These are phyloP conservation scores for Boletus nobilissimus DNA, from an alignment of 1,284 basidiomycete genomes.

Conservation along the genomic window DNA sequence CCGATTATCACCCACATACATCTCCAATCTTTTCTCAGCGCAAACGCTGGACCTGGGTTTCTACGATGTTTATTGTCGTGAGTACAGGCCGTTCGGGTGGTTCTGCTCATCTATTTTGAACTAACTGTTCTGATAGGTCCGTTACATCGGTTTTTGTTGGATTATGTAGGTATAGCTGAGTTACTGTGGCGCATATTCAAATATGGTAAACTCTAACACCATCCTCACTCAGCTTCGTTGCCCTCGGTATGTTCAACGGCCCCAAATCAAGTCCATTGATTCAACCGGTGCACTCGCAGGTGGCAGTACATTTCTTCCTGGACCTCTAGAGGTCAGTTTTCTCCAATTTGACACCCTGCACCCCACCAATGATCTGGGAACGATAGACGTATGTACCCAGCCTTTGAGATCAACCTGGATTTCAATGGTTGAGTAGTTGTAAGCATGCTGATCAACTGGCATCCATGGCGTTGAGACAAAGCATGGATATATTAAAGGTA, in stretches of 20 bases:
- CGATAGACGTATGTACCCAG: slow-evolving; percentile 11
- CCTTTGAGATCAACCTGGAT: too few relatives aligned
- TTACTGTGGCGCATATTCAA: too few relatives aligned
- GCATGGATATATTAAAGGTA: not conserved
- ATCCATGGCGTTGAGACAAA: not conserved
- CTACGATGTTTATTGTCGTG: slow-evolving; percentile 6
- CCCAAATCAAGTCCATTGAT: not conserved
- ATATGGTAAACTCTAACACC: too few relatives aligned
- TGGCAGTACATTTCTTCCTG: not conserved
- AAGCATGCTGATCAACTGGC: not conserved
- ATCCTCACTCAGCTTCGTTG: too few relatives aligned
- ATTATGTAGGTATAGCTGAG: not conserved
- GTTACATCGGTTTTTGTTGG: not conserved
- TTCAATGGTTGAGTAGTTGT: not conserved
- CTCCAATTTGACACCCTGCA: not conserved
- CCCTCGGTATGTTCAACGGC: not conserved
- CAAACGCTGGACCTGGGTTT: slow-evolving; percentile 16
- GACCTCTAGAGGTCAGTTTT: not conserved
- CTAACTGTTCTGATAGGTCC: too few relatives aligned
- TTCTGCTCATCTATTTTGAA: too few relatives aligned
- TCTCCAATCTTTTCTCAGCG: not conserved
- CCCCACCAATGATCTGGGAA: not conserved
- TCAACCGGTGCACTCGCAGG: not conserved
- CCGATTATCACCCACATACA: not conserved
- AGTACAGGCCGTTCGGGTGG: too few relatives aligned